Conservation (phyloP, 805 yeast species). For the Candida railenensis region DNA sequence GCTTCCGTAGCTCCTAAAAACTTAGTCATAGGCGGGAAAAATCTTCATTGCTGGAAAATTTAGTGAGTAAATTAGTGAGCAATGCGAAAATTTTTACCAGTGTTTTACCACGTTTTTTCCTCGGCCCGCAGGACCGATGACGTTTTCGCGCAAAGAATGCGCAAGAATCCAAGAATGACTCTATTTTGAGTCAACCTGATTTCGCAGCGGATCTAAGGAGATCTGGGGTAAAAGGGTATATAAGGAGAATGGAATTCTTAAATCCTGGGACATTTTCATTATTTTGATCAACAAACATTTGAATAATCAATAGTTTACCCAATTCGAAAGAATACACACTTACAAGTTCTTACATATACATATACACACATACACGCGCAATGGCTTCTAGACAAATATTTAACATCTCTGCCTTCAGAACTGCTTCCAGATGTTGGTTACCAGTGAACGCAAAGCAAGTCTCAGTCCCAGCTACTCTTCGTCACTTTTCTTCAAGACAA, state of each 20-base stretch:
- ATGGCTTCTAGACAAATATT: constrained; percentile 24
- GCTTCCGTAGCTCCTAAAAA: not conserved
- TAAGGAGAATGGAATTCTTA: not conserved
- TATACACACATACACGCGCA: not conserved
- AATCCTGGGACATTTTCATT: no score
- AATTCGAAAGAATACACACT: no score
- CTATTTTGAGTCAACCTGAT: constrained; percentile 1
- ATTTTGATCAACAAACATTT: no score
- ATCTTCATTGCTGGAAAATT: not conserved
- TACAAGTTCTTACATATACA: no score
- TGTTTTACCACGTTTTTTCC: not conserved
- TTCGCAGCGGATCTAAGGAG: constrained; percentile 2
- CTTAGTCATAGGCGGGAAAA: not conserved
- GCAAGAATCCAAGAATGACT: not conserved
- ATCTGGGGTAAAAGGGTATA: constrained; percentile 3
- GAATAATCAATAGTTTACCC: no score
- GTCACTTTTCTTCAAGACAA: constrained; percentile 37
- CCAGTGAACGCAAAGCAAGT: constrained; percentile 19
- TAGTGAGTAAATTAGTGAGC: no score
- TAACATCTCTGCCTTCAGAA: constrained; percentile 34
- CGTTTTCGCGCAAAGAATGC: not conserved
- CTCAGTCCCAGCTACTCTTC: constrained; percentile 9
- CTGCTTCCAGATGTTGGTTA: constrained; percentile 45
- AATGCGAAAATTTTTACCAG: not conserved
- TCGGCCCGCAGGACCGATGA: constrained; percentile 2